phyloP scores from a whole-genome alignment of 495 filamentous ascomycete species.

The Letharia columbiana region DNA sequence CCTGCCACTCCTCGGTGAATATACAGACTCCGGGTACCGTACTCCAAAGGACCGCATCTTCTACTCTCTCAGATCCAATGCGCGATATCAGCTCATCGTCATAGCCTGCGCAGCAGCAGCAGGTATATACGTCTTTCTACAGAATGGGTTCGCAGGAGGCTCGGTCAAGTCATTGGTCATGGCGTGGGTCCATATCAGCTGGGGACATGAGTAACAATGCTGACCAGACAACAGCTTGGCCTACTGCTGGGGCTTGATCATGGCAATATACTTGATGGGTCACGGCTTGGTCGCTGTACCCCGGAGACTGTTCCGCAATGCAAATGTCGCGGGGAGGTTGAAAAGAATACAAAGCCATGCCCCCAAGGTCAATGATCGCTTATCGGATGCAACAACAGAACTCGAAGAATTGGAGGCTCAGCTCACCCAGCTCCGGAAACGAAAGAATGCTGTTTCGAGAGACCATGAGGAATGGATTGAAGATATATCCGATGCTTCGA shows the following conservation, averaged over 20 bases:
- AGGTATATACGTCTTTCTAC: slow-evolving; percentile 73
- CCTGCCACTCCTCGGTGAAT: slow-evolving; percentile 86
- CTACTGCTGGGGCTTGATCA: slow-evolving; percentile 82
- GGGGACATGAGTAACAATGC: neutral
- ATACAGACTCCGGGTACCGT: slow-evolving; percentile 85
- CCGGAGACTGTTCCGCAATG: slow-evolving; percentile 64
- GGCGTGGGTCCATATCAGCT: slow-evolving; percentile 38
- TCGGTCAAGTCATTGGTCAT: slow-evolving; percentile 74
- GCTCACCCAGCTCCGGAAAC: slow-evolving; percentile 63
- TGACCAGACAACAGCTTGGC: slow-evolving; percentile 42
- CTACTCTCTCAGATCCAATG: slow-evolving; percentile 79
- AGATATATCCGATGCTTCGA: slow-evolving; percentile 67
- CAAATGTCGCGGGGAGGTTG: slow-evolving; percentile 62
- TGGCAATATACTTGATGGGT: slow-evolving; percentile 95
- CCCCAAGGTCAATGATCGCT: slow-evolving; percentile 72
- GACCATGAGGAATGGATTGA: slow-evolving; percentile 94
- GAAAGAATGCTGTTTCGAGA: slow-evolving; percentile 74
- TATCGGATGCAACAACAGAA: slow-evolving; percentile 74
- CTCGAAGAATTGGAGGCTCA: slow-evolving; percentile 75
- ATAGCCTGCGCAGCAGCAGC: slow-evolving; percentile 62
- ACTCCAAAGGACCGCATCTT: slow-evolving; percentile 69
- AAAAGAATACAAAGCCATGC: slow-evolving; percentile 68
- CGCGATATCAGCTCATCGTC: slow-evolving; percentile 74
- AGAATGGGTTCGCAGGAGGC: slow-evolving; percentile 58
- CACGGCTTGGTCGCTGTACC: slow-evolving; percentile 91